Evolutionary conservation across 148 eudicot species (phyloP), one percentile per base, ranked within the genome.

Genomic region (Tetragonia tetragonoides): DNA sequence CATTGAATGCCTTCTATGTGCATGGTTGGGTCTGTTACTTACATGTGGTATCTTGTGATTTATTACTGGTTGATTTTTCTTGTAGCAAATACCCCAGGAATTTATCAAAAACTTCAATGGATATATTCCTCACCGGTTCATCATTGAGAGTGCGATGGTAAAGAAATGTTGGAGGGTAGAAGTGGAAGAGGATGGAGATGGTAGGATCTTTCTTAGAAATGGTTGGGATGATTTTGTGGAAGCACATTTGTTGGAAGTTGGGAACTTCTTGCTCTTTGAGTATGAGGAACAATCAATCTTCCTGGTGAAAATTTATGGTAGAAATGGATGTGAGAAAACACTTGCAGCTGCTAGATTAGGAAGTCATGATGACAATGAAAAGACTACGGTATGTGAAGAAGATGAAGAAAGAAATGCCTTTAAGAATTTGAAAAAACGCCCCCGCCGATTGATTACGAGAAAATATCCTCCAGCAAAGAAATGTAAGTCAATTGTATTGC

Each of bases 181-280:
- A 68, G 78, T 78, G 28, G 78, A 82, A 68, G 67, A 73, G 67
- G 84, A 82, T 28, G 72, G 46, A 66, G 75, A 78, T 57, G 81
- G 82, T 6, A 53, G 24, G 70, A 64, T 78, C 16, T 82, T 39
- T 63, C 63, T 82, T 24, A 78, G 81, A 61, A 72, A 74, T 56
- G 84, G 84, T 20, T 82, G 84, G 84, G 44, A 9, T 53, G 84
- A 78, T 68, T 82, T 82, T 69, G 75, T 78, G 40, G 57, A 74
- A 82, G 72, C 72, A 61, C 81, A 82, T 69, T 56, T 59, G 38
- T 68, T 82, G 41, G 71, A 77, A 78, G 75, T 63, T 40, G 84
- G 81, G 16, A 69, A 78, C 81, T 38, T 82, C 64, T 53, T 82
- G 46, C 64, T 82, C 56, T 82, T 82, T 68, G 75, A 78, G 59